Conservation (phyloP, 352 stramenopile genomes). For the Thalassiosira exigua region DNA sequence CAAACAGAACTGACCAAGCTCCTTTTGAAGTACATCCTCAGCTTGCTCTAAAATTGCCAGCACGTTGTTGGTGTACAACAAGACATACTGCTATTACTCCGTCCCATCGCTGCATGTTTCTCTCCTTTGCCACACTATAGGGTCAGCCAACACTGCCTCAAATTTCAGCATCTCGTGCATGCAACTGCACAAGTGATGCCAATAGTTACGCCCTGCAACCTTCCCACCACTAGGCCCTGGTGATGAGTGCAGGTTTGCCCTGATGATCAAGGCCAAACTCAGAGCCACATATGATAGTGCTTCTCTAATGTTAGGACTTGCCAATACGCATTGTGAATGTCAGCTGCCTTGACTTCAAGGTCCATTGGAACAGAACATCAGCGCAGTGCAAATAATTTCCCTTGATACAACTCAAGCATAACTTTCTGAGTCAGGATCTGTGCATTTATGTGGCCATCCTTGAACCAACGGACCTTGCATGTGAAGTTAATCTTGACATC, state of each 20-base stretch:
- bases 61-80: conserved; percentile 50
- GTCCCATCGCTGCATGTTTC: conserved; percentile 24
- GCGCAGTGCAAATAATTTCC: no score
- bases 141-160: conserved; percentile 44
- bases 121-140: conserved; percentile 59
- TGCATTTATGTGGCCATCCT: no score
- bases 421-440: no score
- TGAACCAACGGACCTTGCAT: no score
- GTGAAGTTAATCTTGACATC: no score
- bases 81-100: conserved; percentile 56
- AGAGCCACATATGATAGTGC: no score
- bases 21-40: conserved; percentile 41
- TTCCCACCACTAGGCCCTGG: conserved; percentile 58
- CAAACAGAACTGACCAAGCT: conserved; percentile 59
- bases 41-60: conserved; percentile 28
- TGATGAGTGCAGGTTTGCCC: conserved; percentile 51
- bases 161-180: conserved; percentile 47
- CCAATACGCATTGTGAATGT: no score
- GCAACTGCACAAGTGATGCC: conserved; percentile 35
- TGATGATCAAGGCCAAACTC: conserved; percentile 47
- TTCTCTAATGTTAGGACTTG: no score
- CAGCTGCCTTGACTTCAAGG: no score
- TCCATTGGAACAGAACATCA: no score
- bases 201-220: conserved; percentile 30
- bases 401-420: no score